Evolutionary conservation across 2,329 filamentous ascomycete genomes (phyloP).

Genomic region (Fusarium phyllophilum): DNA sequence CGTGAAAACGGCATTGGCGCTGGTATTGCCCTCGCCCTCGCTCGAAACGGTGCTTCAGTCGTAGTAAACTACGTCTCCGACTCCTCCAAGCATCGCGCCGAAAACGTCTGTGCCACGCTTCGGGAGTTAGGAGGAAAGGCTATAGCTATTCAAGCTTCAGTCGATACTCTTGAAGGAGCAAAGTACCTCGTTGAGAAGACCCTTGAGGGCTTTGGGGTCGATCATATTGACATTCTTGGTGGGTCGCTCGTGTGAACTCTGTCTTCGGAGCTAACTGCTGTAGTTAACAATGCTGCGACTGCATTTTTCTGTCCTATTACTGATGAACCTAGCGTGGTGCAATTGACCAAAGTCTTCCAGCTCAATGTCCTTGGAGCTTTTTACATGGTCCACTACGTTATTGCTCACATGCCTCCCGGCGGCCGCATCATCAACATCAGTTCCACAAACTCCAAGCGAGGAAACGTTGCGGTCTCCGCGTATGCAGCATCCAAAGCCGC

Average conservation of each 20-base stretch:
- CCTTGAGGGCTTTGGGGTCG: slow-evolving; percentile 46
- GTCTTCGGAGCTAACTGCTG: rapidly evolving
- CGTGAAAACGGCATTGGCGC: slow-evolving; percentile 57
- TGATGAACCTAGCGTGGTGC: slow-evolving; percentile 37
- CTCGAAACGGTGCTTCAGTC: slow-evolving; percentile 54
- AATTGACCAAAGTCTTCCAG: slow-evolving; percentile 44
- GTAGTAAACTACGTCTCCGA: slow-evolving; percentile 55
- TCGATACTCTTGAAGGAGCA: slow-evolving; percentile 48
- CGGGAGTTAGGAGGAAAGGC: slow-evolving; percentile 45
- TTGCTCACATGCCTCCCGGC: slow-evolving; percentile 50
- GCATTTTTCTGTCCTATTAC: slow-evolving; percentile 31
- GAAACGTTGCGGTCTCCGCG: slow-evolving; percentile 11
- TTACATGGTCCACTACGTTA: slow-evolving; percentile 48
- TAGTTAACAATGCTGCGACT: slow-evolving; percentile 53
- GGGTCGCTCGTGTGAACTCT: not conserved
- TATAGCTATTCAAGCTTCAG: slow-evolving; percentile 48
- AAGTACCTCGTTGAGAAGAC: slow-evolving; percentile 49
- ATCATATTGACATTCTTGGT: slow-evolving; percentile 56
- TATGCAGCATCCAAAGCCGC: slow-evolving; percentile 48
- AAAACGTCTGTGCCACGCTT: slow-evolving; percentile 43
- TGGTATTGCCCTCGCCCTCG: slow-evolving; percentile 53
- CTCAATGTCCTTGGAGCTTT: slow-evolving; percentile 50
- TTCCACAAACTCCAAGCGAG: slow-evolving; percentile 34
- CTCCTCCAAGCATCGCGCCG: slow-evolving; percentile 44
- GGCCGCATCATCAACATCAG: slow-evolving; percentile 42